Conservation (phyloP, 257 asterid genomes). For the Thymus quinquecostatus region DNA sequence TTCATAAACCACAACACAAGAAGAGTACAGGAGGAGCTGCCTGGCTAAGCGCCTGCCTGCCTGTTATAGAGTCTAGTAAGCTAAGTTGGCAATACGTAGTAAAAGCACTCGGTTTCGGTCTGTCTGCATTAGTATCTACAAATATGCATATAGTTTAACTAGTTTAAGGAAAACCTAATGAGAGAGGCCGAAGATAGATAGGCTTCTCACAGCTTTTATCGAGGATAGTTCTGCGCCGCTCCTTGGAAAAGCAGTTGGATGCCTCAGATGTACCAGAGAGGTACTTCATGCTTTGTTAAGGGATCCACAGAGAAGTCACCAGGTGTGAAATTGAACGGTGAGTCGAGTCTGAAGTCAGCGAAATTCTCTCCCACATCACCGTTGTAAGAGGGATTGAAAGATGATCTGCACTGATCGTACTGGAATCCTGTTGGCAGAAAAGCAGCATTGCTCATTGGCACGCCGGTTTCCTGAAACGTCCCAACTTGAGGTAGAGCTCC, state of each 20-base stretch:
- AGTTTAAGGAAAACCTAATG: slow-evolving; percentile 24
- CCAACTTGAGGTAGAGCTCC: slow-evolving; percentile 34
- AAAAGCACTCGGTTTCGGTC: slow-evolving; percentile 28
- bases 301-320: slow-evolving; percentile 44
- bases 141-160: slow-evolving; percentile 31
- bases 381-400: slow-evolving; percentile 34
- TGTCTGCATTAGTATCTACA: slow-evolving; percentile 27
- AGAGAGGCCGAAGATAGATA: slow-evolving; percentile 17
- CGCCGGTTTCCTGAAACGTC: slow-evolving; percentile 35
- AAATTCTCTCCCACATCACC: slow-evolving; percentile 35
- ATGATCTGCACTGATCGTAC: slow-evolving; percentile 34
- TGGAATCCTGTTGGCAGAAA: slow-evolving; percentile 42
- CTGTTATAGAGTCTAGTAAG: slow-evolving; percentile 5
- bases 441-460: slow-evolving; percentile 34
- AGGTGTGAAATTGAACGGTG: slow-evolving; percentile 43
- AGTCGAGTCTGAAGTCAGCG: slow-evolving; percentile 43
- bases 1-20: slow-evolving; percentile 24
- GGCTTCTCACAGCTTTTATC: slow-evolving; percentile 22
- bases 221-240: slow-evolving; percentile 15
- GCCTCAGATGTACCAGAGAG: slow-evolving; percentile 48
- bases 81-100: slow-evolving; percentile 24
- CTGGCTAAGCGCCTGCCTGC: slow-evolving; percentile 14
- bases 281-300: slow-evolving; percentile 42
- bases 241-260: background rate
- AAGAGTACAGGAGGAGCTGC: slow-evolving; percentile 4